Conservation (phyloP, 495 filamentous ascomycete genomes). For the Penicillium steckii region DNA sequence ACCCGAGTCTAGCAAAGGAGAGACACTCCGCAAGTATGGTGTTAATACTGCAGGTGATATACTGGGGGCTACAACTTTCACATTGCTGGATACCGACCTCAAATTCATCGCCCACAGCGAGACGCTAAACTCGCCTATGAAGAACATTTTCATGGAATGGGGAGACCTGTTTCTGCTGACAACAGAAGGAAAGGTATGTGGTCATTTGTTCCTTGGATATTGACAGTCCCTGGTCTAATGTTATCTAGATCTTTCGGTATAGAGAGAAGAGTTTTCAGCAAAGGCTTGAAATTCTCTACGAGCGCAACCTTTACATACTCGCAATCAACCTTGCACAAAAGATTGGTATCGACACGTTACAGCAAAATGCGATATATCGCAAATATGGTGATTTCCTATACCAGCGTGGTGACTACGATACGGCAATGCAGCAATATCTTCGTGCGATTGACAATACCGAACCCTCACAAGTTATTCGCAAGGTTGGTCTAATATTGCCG, state of each 20-base stretch:
- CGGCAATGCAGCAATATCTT: conserved; percentile 97
- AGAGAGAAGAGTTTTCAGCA: conserved; percentile 89
- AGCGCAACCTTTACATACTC: conserved; percentile 85
- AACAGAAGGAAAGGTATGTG: conserved; percentile 79
- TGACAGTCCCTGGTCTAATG: conserved; percentile 8
- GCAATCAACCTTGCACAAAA: conserved; percentile 95
- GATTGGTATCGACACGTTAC: conserved; percentile 67
- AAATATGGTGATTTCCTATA: conserved; percentile 97
- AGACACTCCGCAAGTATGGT: conserved; percentile 62
- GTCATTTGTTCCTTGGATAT: background rate
- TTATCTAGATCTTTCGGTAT: conserved; percentile 73
- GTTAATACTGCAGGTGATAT: conserved; percentile 66
- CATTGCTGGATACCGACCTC: conserved; percentile 83
- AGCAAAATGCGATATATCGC: conserved; percentile 88
- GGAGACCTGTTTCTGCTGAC: conserved; percentile 85
- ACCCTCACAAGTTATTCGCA: conserved; percentile 90
- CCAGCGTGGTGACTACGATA: conserved; percentile 90
- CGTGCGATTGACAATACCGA: conserved; percentile 94
- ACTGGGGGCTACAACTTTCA: conserved; percentile 81
- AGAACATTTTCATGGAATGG: conserved; percentile 82
- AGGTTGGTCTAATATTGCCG: conserved; percentile 46
- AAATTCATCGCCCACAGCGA: conserved; percentile 91
- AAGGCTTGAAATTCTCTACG: conserved; percentile 89
- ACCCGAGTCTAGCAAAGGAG: conserved; percentile 50
- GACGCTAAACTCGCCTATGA: conserved; percentile 72